These are phyloP conservation scores for Phytophthora hybrid DNA, from an alignment of 352 stramenopile genomes.

Conservation along the genomic window DNA sequence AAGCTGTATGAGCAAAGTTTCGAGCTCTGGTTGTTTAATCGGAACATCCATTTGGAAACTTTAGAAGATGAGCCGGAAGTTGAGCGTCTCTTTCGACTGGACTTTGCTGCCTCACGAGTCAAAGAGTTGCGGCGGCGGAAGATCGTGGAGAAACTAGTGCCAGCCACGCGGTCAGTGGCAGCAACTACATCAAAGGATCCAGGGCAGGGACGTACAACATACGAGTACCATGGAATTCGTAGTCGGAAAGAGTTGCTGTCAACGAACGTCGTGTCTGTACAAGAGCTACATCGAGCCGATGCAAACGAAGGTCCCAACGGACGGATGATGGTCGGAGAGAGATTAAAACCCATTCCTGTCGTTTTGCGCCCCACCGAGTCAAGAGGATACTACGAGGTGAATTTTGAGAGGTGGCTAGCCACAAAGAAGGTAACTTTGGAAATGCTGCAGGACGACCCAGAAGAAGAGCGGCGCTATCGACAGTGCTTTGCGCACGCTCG, in stretches of 20 bases:
- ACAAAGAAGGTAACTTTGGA: neutral
- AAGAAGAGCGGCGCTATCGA: constrained; percentile 3
- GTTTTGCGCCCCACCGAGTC: neutral
- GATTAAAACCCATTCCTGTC: neutral
- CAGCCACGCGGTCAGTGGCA: neutral
- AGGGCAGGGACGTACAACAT: neutral
- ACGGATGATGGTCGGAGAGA: neutral
- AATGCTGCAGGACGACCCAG: neutral
- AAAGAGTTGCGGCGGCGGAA: neutral
- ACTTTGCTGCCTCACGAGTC: constrained; percentile 7
- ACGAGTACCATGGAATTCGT: neutral
- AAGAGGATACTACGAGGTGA: neutral
- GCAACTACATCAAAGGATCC: neutral
- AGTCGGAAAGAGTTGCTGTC: neutral
- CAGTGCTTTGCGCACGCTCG: constrained; percentile 2
- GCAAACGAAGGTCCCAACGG: neutral
- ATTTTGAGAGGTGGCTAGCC: constrained; percentile 1
- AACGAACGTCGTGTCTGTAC: neutral
- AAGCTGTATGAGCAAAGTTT: constrained; percentile 4
- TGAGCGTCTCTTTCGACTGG: constrained; percentile 12
- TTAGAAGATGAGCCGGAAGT: constrained; percentile 3
- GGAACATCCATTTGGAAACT: neutral
- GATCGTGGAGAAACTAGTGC: neutral
- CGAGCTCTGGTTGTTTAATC: neutral
- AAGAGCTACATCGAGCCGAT: neutral